A percentile compares a stretch with the other conserved stretches of the same genome.
These are phyloP conservation scores for Xylaria sp. DNA, from an alignment of 2,329 filamentous ascomycete genomes.

Conservation along the genomic window DNA sequence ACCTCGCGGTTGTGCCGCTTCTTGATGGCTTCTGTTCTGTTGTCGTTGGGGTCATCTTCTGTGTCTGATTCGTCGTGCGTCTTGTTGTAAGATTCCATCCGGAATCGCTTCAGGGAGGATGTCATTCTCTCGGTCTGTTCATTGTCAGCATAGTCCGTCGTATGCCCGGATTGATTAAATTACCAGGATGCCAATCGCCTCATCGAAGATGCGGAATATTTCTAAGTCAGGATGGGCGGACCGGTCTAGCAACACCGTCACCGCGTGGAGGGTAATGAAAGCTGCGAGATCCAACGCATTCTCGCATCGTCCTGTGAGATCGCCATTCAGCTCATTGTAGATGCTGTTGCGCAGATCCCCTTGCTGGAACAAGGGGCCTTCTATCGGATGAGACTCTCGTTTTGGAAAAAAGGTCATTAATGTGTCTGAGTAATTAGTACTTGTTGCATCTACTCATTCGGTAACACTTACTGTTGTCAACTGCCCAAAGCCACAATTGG, in stretches of 20 bases:
- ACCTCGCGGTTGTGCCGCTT: slow-evolving; percentile 55
- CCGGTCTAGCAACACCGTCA: slow-evolving; percentile 70
- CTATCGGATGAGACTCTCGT: slow-evolving; percentile 64
- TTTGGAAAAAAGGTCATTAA: slow-evolving; percentile 66
- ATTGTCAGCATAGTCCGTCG: slow-evolving; percentile 18
- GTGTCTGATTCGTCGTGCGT: slow-evolving; percentile 53
- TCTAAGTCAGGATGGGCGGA: slow-evolving; percentile 70
- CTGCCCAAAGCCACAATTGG: slow-evolving; percentile 71
- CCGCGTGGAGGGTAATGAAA: slow-evolving; percentile 69
- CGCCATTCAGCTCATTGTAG: slow-evolving; percentile 73
- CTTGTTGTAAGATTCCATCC: slow-evolving; percentile 65
- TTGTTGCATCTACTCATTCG: neutral
- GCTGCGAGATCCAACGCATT: slow-evolving; percentile 71
- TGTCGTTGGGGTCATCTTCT: slow-evolving; percentile 55
- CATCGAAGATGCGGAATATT: slow-evolving; percentile 73
- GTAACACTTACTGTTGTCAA: slow-evolving; percentile 60
- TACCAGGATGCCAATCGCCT: slow-evolving; percentile 72
- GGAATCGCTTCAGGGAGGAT: slow-evolving; percentile 69
- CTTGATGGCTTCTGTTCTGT: slow-evolving; percentile 56
- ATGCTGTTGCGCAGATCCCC: slow-evolving; percentile 72
- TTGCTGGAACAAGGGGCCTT: slow-evolving; percentile 67
- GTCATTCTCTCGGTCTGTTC: slow-evolving; percentile 70
- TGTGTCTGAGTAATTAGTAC: slow-evolving; percentile 53
- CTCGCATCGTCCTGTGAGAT: slow-evolving; percentile 70
- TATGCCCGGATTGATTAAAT: slow-evolving; percentile 24